Conservation (phyloP, 148 eudicot species). For the Diospyros kaki region DNA sequence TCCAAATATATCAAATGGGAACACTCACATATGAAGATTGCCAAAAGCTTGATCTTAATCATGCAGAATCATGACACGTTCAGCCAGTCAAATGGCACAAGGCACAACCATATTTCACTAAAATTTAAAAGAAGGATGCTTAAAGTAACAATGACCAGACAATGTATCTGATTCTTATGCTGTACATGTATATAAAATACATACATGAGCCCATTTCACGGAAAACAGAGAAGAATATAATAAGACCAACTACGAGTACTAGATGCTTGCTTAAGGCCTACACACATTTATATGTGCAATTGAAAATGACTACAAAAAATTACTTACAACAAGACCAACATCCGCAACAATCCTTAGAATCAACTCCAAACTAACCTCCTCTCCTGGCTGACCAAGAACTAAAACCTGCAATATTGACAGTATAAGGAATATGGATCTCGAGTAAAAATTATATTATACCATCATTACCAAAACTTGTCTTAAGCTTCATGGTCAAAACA, state of each 20-base stretch:
- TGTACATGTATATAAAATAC: background rate
- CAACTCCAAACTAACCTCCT: constrained; percentile 88
- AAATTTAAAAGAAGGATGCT: background rate
- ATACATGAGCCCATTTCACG: no score
- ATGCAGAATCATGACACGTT: background rate
- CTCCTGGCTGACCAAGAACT: constrained; percentile 83
- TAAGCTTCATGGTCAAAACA: background rate
- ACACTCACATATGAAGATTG: no score
- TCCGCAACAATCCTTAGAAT: constrained; percentile 95
- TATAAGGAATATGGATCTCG: background rate
- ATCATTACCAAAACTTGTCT: background rate
- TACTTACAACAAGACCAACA: constrained; percentile 93
- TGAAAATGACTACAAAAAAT: background rate
- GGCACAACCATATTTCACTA: background rate
- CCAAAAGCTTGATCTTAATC: background rate
- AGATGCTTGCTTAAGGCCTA: background rate
- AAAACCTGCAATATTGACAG: constrained; percentile 54
- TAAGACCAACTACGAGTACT: background rate
- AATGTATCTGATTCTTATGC: background rate
- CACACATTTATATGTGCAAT: background rate
- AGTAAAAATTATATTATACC: background rate
- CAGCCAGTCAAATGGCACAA: background rate
- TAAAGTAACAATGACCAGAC: no score
- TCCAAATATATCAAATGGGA: no score
- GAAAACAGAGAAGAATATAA: background rate